Conservation (phyloP, 176 grass and related monocot genomes). For the Triticum urartu region DNA sequence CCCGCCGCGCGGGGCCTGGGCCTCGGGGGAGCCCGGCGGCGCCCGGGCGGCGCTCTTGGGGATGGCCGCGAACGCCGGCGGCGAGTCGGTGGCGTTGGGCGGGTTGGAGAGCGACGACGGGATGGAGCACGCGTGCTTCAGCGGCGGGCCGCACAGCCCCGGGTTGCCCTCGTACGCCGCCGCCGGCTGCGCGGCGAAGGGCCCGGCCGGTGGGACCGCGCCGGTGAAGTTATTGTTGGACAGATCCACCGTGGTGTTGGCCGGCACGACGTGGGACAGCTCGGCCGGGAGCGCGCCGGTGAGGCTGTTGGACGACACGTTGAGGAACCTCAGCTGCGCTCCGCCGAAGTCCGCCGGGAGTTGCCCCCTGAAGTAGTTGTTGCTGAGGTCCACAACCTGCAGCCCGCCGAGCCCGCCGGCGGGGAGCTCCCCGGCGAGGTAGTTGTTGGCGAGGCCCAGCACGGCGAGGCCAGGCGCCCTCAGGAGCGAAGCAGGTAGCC, state of each 20-base stretch:
- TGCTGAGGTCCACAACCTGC: constrained; percentile 69
- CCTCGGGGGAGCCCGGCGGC: neutral
- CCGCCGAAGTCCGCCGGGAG: constrained; percentile 67
- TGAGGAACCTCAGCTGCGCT: constrained; percentile 40
- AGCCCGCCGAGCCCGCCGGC: constrained; percentile 41
- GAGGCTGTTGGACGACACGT: constrained; percentile 72
- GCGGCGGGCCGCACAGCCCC: constrained; percentile 66
- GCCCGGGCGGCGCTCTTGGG: constrained; percentile 50
- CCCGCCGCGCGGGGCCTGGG: neutral
- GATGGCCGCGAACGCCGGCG: constrained; percentile 90
- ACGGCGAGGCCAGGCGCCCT: constrained; percentile 49
- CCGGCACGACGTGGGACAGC: constrained; percentile 38
- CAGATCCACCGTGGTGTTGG: constrained; percentile 67
- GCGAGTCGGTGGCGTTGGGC: constrained; percentile 65
- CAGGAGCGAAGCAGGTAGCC: constrained; percentile 45
- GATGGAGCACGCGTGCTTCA: constrained; percentile 56
- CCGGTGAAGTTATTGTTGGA: constrained; percentile 84
- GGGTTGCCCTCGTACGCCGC: constrained; percentile 71
- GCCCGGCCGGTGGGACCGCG: constrained; percentile 46
- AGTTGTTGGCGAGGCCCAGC: constrained; percentile 62
- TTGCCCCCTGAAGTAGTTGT: constrained; percentile 59
- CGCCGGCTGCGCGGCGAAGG: constrained; percentile 52
- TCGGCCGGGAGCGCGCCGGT: constrained; percentile 48
- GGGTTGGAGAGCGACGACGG: constrained; percentile 74
- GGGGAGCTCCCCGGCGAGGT: constrained; percentile 59